Conservation (phyloP, 2,329 filamentous ascomycete species). For the Hymenoscyphus repandus region DNA sequence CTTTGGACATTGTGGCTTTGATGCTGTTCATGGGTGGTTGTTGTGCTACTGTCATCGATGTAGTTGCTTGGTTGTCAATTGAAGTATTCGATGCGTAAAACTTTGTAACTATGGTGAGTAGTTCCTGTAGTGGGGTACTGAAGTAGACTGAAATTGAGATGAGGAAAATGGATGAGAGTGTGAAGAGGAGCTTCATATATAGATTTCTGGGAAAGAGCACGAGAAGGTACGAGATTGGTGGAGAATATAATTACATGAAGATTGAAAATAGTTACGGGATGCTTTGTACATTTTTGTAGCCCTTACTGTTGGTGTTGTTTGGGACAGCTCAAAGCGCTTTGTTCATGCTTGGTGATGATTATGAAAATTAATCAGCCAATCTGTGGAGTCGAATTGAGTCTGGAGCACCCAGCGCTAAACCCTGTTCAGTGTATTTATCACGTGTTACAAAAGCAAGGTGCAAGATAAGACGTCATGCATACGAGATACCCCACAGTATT, state of each 20-base stretch:
- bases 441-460: no score
- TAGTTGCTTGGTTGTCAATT: conserved; percentile 4
- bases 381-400: no score
- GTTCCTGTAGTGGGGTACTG: conserved; percentile 22
- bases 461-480: no score
- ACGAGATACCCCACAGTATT: no score
- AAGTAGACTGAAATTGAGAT: conserved; percentile 29
- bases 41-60: conserved; percentile 22
- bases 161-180: conserved; percentile 29
- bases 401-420: no score
- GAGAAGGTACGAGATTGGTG: conserved; percentile 24
- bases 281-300: conserved; percentile 9
- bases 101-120: conserved; percentile 8
- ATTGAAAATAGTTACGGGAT: conserved; percentile 20
- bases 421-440: no score
- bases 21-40: conserved; percentile 23
- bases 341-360: no score
- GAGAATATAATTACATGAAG: conserved; percentile 16
- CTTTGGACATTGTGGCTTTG: conserved; percentile 52
- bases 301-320: not conserved
- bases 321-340: conserved; percentile 31
- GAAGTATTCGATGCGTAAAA: conserved; percentile 5
- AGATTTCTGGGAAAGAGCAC: conserved; percentile 13
- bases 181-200: conserved; percentile 32
- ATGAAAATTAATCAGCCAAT: no score